Conservation (phyloP, 2,329 filamentous ascomycete species). For the Pyricularia grisea region DNA sequence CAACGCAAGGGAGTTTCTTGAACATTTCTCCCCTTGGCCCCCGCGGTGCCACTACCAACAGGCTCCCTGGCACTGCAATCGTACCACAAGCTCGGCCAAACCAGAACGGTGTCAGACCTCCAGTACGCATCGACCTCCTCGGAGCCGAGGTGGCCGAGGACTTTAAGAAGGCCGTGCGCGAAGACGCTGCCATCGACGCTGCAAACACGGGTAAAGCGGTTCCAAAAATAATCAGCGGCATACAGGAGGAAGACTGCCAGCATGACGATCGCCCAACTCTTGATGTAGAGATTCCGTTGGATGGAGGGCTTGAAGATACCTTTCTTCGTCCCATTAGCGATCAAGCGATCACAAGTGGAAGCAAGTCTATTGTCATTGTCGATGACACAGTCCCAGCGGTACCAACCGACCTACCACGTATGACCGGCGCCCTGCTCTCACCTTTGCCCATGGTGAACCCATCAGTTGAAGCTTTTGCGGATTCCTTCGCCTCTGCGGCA, state of each 20-base stretch:
- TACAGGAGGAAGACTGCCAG: background rate
- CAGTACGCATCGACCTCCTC: slow-evolving; percentile 69
- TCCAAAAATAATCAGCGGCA: slow-evolving; percentile 7
- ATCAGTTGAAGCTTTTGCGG: slow-evolving; percentile 43
- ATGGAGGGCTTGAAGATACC: background rate
- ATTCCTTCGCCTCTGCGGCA: slow-evolving; percentile 35
- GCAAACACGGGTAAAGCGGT: slow-evolving; percentile 17
- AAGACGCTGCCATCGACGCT: slow-evolving; percentile 43
- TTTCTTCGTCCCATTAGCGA: slow-evolving; percentile 37
- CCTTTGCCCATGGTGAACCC: slow-evolving; percentile 24
- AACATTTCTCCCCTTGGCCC: slow-evolving; percentile 40
- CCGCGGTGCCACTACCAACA: slow-evolving; percentile 44
- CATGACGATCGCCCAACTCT: background rate
- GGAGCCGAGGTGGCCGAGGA: slow-evolving; percentile 71
- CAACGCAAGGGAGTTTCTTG: slow-evolving; percentile 36
- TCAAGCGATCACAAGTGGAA: slow-evolving; percentile 62
- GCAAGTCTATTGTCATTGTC: slow-evolving; percentile 83
- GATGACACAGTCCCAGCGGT: slow-evolving; percentile 45
- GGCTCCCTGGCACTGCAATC: slow-evolving; percentile 49
- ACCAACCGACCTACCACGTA: slow-evolving; percentile 35
- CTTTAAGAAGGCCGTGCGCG: slow-evolving; percentile 65
- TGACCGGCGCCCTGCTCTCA: slow-evolving; percentile 35
- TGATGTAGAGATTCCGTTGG: background rate
- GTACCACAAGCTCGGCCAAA: slow-evolving; percentile 44
- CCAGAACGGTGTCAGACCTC: slow-evolving; percentile 34